Evolutionary conservation across 163 green algal genomes (phyloP), one percentile per base, ranked within the genome.

Genomic region (Prototheca wickerhamii): DNA sequence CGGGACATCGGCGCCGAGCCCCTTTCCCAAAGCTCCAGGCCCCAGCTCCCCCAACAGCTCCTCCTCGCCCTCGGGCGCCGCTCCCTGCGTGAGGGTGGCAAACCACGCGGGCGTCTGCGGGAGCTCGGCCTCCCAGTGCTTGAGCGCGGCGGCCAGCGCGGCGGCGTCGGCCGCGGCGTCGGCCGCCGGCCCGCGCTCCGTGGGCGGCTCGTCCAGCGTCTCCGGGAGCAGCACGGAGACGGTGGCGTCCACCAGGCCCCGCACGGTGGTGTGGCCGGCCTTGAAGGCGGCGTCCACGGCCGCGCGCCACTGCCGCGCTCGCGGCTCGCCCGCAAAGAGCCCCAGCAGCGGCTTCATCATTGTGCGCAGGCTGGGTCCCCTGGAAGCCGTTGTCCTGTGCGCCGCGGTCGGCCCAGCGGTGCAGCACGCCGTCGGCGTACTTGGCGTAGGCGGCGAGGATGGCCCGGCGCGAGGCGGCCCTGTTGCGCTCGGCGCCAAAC

Each of bases 291-390:
- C 29, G 43, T 78, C 73, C 33, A 78, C 72, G 21, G 68, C 73
- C n/a, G 63, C 63, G 30, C 71, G 61, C 74, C 74, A 81, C 55
- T 67, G 70, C 62, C 66, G 71, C 20, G 23, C 71, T 18, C 67
- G 76, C 4, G 63, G 64, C 67, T 91, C 85, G 5, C 81, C 84
- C 59, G 91, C 78, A 65, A 95, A 94, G 31, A 96, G 71, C 66
- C 86, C 86, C 32, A 95, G 75, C 52, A 94, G 66, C 26, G 88
- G 89, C 65, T 87, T 88, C 33, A 90, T 69, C 17, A 95, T 60
- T 2, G 75, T 72, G 42, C 88, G 79, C 46, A 93, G 76, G 50
- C 67, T 83, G 26, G 84, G 85, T 17, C 78, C 67, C n/a, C 21
- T 30, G 28, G 31, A 40, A 58, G 25, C 70, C 63, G 26, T 69